phyloP scores from a whole-genome alignment of 805 yeast species.

The Kuraishia floccosa region DNA sequence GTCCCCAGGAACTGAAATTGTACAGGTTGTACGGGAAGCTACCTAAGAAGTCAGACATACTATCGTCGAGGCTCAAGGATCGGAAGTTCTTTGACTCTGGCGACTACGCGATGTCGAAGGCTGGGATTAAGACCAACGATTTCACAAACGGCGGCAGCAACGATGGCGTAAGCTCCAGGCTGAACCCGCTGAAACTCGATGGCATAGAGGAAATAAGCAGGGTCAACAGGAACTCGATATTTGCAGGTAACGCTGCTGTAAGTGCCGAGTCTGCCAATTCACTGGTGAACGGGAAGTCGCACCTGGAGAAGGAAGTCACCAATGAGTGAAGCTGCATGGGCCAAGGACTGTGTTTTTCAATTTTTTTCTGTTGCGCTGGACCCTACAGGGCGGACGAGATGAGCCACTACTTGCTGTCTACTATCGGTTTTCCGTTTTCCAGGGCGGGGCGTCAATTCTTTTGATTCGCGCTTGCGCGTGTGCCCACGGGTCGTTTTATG shows the following conservation, averaged over 20 bases:
- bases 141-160: neutral
- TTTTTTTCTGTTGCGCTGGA: too few relatives aligned
- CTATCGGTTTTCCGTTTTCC: too few relatives aligned
- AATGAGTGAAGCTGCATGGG: constrained; percentile 1
- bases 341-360: too few relatives aligned
- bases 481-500: too few relatives aligned
- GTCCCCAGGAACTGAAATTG: constrained; percentile 73
- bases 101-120: constrained; percentile 80
- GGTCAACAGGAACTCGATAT: constrained; percentile 46
- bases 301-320: constrained; percentile 41
- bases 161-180: constrained; percentile 8
- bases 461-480: too few relatives aligned
- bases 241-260: too few relatives aligned
- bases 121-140: constrained; percentile 29
- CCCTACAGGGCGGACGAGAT: too few relatives aligned
- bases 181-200: constrained; percentile 31
- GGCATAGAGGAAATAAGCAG: constrained; percentile 49
- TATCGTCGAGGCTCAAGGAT: constrained; percentile 69
- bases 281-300: constrained; percentile 34
- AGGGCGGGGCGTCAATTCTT: too few relatives aligned
- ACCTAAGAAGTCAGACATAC: constrained; percentile 70
- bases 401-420: too few relatives aligned
- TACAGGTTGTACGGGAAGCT: constrained; percentile 77
- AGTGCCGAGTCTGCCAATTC: constrained; percentile 28
- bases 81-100: constrained; percentile 91